Evolutionary conservation across 2,329 filamentous ascomycete species (phyloP), one percentile per base, ranked within the genome.

Genomic region (Canariomyces notabilis): DNA sequence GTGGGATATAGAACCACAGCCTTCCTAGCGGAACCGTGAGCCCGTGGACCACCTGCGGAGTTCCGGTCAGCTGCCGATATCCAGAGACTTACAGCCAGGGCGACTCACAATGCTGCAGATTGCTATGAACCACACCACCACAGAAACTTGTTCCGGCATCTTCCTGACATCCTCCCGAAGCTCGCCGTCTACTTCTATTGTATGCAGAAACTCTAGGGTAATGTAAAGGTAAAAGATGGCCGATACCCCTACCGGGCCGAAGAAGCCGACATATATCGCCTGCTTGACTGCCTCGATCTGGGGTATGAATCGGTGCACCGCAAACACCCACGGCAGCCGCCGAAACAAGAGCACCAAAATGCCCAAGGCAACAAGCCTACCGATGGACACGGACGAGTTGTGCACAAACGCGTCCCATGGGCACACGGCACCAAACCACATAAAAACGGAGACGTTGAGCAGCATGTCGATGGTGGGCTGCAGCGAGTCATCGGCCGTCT

Each of bases 391-490:
- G 14, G 93, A 75, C 7, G 70, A 61, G 62, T 87, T 91, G 55
- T 59, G 56, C 1, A 74, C 65, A 55, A 96, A 95, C 20, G 69
- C 70, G 4, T 71, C 63, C 90, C 90, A 96, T 0, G 90, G 90
- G 48, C 85, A 87, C 9, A 90, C 79, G 0, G 88, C 87, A 3
- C 89, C 89, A 57, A 87, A 91, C 89, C 89, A 96, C 66, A 95
- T 80, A 64, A 96, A 96, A 32, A 96, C 78, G 15, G 83, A 74
- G 3, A 94, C 80, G 61, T 96, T 96, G 47, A 96, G 82, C 2
- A 96, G 74, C 89, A 95, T 95, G 63, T 96, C 89, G 37, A 96
- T 86, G 0, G 89, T 95, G 0, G 89, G 89, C 62, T 96, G 89
- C n/a, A 96, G 76, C 2, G 87, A 90, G 60, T 96, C 91, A 56